A percentile compares a stretch with the other conserved stretches of the same genome.
Evolutionary conservation across 148 eudicot species (phyloP).

Genomic region (Heliosperma pusillum): DNA sequence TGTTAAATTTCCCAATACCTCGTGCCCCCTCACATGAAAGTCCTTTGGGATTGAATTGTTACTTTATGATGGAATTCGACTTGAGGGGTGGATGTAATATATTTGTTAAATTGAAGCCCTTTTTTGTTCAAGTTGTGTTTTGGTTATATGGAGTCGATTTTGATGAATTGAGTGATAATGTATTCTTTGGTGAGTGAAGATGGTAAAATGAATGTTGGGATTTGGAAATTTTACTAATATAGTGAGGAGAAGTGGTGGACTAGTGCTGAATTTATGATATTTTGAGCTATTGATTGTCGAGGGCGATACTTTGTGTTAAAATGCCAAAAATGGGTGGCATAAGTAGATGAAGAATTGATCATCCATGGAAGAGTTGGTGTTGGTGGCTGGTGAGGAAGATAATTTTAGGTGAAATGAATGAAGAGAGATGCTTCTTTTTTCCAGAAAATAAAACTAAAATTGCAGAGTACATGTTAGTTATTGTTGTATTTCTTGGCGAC

Average conservation of each 20-base stretch:
- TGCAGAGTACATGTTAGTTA: neutral
- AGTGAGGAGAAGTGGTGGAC: neutral
- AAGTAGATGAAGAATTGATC: neutral
- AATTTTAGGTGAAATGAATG: neutral
- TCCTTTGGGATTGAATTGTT: too few species aligned
- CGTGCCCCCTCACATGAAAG: too few species aligned
- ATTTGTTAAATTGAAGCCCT: too few species aligned
- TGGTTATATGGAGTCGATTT: too few species aligned
- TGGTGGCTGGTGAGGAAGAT: neutral
- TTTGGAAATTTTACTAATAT: neutral
- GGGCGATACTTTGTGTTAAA: neutral
- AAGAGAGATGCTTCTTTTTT: neutral
- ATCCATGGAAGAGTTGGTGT: neutral
- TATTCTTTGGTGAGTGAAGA: too few species aligned
- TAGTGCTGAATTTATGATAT: neutral
- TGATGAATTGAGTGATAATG: too few species aligned
- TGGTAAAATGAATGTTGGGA: neutral
- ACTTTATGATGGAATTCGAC: neutral
- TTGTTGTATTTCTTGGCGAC: neutral
- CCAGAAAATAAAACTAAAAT: neutral
- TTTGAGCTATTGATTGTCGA: neutral
- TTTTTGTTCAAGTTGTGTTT: too few species aligned
- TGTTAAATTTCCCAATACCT: too few species aligned
- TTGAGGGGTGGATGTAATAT: neutral
- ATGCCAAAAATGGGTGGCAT: neutral